Percentiles rank a stretch among this genome's conserved stretches.
phyloP scores from a whole-genome alignment of 2,329 filamentous ascomycete genomes.

The Onygenales sp. region DNA sequence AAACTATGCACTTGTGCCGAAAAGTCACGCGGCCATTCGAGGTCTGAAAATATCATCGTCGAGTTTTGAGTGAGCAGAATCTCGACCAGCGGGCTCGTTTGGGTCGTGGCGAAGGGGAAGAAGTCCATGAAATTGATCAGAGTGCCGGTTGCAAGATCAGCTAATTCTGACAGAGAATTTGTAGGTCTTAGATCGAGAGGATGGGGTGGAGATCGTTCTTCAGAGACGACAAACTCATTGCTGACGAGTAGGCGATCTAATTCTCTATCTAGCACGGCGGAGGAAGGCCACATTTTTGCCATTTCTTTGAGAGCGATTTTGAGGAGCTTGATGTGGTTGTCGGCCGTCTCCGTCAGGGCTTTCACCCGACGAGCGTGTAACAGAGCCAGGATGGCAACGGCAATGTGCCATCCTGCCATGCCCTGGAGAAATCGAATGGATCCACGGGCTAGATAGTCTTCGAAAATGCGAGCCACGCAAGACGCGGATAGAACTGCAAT shows the following conservation, averaged over 20 bases:
- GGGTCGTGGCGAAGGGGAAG: constrained; percentile 26
- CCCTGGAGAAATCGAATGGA: constrained; percentile 33
- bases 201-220: constrained; percentile 8
- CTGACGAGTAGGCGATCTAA: constrained; percentile 19
- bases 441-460: constrained; percentile 31
- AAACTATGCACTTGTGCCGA: constrained; percentile 1
- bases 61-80: constrained; percentile 14
- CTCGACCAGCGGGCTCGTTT: constrained; percentile 21
- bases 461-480: constrained; percentile 29
- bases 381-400: constrained; percentile 33
- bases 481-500: constrained; percentile 31
- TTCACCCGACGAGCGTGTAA: constrained; percentile 30
- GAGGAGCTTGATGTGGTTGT: constrained; percentile 26
- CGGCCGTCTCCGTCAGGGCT: constrained; percentile 20
- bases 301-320: constrained; percentile 24
- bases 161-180: constrained; percentile 2
- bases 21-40: constrained; percentile 2
- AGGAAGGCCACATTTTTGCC: constrained; percentile 27
- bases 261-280: constrained; percentile 24
- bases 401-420: constrained; percentile 37
- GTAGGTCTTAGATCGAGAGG: constrained; percentile 11
- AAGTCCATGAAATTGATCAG: constrained; percentile 25
- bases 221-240: constrained; percentile 3
- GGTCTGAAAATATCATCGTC: constrained; percentile 4
- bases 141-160: constrained; percentile 4